These are phyloP conservation scores for Solanum paucissectum DNA, from an alignment of 257 asterid genomes.

Conservation along the genomic window DNA sequence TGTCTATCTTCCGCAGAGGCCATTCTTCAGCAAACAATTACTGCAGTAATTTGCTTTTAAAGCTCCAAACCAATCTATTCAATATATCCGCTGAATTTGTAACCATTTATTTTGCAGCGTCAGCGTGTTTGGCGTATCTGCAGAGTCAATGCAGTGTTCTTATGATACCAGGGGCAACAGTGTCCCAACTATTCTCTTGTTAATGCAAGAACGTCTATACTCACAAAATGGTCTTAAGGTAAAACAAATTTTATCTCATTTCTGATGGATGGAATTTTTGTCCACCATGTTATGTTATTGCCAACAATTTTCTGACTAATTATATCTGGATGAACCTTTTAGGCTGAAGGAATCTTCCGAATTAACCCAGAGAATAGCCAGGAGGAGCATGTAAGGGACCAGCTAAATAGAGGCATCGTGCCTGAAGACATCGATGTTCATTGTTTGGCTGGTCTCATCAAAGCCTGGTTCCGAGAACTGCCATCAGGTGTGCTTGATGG, in stretches of 20 bases:
- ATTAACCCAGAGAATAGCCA: slow-evolving; percentile 92
- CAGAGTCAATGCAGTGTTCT: slow-evolving; percentile 96
- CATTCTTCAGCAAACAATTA: background rate
- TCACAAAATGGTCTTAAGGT: slow-evolving; percentile 85
- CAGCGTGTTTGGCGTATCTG: slow-evolving; percentile 93
- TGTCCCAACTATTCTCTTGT: slow-evolving; percentile 79
- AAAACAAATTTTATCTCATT: background rate
- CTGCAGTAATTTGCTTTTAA: background rate
- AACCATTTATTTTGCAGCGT: slow-evolving; percentile 34
- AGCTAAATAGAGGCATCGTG: slow-evolving; percentile 82
- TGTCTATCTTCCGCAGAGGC: background rate
- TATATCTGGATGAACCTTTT: background rate
- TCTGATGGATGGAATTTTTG: background rate
- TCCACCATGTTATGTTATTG: background rate
- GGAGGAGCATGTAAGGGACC: slow-evolving; percentile 82
- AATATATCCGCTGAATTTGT: background rate
- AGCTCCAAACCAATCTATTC: background rate
- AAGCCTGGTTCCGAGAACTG: slow-evolving; percentile 96
- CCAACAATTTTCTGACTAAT: background rate
- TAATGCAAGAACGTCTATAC: slow-evolving; percentile 79
- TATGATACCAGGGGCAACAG: slow-evolving; percentile 88
- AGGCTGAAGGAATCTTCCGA: slow-evolving; percentile 96
- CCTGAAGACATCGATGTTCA: slow-evolving; percentile 89
- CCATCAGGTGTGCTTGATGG: slow-evolving; percentile 90
- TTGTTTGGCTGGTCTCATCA: slow-evolving; percentile 84